Evolutionary conservation across 106 monocot species (phyloP).

Genomic region (Phalaenopsis equestris): DNA sequence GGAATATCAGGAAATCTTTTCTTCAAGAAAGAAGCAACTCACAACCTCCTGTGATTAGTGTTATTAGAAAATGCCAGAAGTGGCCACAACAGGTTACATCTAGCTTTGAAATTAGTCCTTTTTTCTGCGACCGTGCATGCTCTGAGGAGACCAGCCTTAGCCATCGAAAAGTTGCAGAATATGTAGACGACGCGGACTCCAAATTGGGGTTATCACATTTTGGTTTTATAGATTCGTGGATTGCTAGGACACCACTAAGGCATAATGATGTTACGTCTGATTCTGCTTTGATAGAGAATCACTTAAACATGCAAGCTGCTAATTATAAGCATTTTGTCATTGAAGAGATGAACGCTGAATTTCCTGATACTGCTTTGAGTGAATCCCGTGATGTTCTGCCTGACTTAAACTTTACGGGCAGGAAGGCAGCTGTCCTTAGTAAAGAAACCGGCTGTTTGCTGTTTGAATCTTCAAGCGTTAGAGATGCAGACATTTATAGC

Average conservation of each 20-base stretch:
- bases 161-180: neutral
- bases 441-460: constrained; percentile 10
- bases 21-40: constrained; percentile 7
- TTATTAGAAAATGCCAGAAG: constrained; percentile 23
- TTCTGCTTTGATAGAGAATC: constrained; percentile 8
- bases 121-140: constrained; percentile 9
- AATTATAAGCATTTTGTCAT: neutral
- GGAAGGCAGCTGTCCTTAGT: neutral
- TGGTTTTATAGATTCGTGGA: constrained; percentile 12
- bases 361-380: constrained; percentile 6
- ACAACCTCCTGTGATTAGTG: constrained; percentile 7
- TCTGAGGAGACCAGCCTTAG: constrained; percentile 8
- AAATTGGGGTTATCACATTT: constrained; percentile 11
- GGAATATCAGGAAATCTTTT: neutral
- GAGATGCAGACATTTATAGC: constrained; percentile 3
- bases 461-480: constrained; percentile 13
- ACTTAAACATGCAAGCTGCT: neutral
- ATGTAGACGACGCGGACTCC: constrained; percentile 4
- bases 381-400: constrained; percentile 10
- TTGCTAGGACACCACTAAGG: constrained; percentile 3
- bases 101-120: neutral
- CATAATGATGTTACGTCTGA: constrained; percentile 9
- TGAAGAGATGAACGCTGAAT: constrained; percentile 8
- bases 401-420: constrained; percentile 8
- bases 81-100: constrained; percentile 8